Percentiles rank a stretch among this genome's conserved stretches.
Conservation (phyloP, 2,329 filamentous ascomycete species). For the Aspergillus costaricaensis region DNA sequence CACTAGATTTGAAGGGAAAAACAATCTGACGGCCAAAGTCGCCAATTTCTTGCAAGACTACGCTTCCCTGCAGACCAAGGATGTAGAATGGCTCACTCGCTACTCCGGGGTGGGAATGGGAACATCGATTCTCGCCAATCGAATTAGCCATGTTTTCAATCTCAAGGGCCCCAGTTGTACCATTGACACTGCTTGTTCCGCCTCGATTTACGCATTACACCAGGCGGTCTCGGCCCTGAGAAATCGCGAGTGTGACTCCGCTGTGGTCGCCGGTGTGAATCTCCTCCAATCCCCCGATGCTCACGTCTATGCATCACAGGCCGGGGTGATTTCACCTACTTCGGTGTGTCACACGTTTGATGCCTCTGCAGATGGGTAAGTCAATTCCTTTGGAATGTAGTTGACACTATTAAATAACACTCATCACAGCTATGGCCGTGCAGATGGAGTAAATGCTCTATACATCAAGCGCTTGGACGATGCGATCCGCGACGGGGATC, state of each 20-base stretch:
- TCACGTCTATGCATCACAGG: not conserved
- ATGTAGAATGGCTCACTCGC: constrained; percentile 14
- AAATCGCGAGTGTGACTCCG: constrained; percentile 21
- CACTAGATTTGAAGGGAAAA: not conserved
- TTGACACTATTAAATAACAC: too few relatives aligned
- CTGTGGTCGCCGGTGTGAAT: constrained; percentile 24
- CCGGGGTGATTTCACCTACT: not conserved
- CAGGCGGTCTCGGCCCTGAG: constrained; percentile 35
- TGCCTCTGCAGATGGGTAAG: not conserved
- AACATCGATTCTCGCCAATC: constrained; percentile 20
- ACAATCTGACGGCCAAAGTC: not conserved
- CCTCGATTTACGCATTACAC: constrained; percentile 42
- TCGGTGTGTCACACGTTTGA: not conserved
- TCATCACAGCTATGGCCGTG: not conserved
- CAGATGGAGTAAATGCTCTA: not conserved
- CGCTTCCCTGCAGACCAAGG: not conserved
- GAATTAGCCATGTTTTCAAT: constrained; percentile 40
- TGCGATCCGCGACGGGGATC: not conserved
- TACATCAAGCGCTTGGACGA: not conserved
- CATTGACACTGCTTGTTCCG: constrained; percentile 43
- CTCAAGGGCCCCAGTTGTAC: constrained; percentile 35
- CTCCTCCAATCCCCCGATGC: not conserved
- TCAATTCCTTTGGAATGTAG: not conserved
- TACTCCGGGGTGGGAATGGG: constrained; percentile 20
- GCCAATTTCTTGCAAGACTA: not conserved